Evolutionary conservation across 768 basidiomycete genomes (phyloP), one percentile per base, ranked within the genome.

Genomic region (Royoungia palumana): DNA sequence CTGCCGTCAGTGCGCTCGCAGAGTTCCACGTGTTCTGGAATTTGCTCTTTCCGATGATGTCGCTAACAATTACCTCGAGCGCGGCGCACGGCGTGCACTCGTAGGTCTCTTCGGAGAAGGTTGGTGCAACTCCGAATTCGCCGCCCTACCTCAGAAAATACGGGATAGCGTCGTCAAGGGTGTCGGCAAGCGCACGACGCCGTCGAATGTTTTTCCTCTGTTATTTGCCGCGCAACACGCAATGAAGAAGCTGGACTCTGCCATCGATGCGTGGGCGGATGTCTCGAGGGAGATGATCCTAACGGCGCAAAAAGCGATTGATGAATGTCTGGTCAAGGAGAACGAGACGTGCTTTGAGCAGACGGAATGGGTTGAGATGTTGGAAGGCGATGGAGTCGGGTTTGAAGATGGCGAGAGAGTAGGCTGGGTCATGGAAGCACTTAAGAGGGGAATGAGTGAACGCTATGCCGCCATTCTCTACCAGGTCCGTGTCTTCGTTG

Each of bases 21-120:
- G 94, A 10, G 83, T 82, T 0, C 90, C 91, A 0, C 74, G 93
- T 24, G 79, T 95, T 3, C 85, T 94, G 60, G 85, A 87, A 54
- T 97, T 97, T 45, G 79, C 92, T 0, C 55, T 83, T 2, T 63
- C 75, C 0, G 81, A 87, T 9, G 95, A 96, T 60, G 87, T 95
- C 10, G 77, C 80, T 50, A 90, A 92, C 61, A 57, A 72, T 0
- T 71, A 78, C 32, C 78, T 97, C 4, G 85, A 89, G 35, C 74
- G 82, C 5, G 85, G 85, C 0, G 83, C 88, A 0, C 75, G 88
- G 12, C 74, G 84, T 6, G 89, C 87, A 12, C 72, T 97, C 7
- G 84, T 94, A 0, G 83, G 85, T 0, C 75, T 90, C 25, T 97
- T 90, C 60, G 92, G 91, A 5, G 88, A 91, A 54, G 87, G 88